Evolutionary conservation across 192 early-diverging fungal species (phyloP), one percentile per base, ranked within the genome.

Genomic region (Backusella circina): DNA sequence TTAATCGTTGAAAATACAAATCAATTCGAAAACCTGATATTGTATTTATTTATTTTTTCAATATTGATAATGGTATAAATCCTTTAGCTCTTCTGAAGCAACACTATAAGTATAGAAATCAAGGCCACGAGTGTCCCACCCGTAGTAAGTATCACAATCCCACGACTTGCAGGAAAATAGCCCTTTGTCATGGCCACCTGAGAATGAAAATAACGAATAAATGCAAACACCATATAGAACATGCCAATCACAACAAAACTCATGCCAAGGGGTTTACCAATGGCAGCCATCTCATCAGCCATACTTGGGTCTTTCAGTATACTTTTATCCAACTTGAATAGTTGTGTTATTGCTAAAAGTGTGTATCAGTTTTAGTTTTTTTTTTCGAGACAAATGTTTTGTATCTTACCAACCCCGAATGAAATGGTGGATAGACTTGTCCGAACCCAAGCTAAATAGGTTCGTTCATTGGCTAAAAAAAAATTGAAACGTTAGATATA

Each of bases 371-470:
- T 36, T 77, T 74, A 16, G 61, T 21, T 23, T 30, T 65, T 30
- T 21, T 36, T 70, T 10, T 33, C 4, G 26, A 50, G 15, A 67
- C 32, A 15, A 3, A 6, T 15, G 44, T 47, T 18, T 47, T 47
- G 44, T 44, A 18, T 30, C 75, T 80, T 72, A 84, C 81, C 83
- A 41, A 94, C 88, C 32, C 93, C 93, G n/a, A 92, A 89, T 13
- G 92, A 92, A 41, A 92, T 89, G 51, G 91, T 76, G 1, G 93
- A 89, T 32, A 93, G 76, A 21, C 91, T 92, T 4, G 93, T 90
- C 37, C 92, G 85, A 65, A 94, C 75, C 93, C 93, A 94, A 2
- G 91, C 91, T 1, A 94, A 84, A 54, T 87, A 94, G 26, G 93
- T 94, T 51, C 93, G 86, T 67, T 94, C 93, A 72, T 94, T 94